phyloP scores from a whole-genome alignment of 768 basidiomycete genomes.

The Leccinellum albellum region DNA sequence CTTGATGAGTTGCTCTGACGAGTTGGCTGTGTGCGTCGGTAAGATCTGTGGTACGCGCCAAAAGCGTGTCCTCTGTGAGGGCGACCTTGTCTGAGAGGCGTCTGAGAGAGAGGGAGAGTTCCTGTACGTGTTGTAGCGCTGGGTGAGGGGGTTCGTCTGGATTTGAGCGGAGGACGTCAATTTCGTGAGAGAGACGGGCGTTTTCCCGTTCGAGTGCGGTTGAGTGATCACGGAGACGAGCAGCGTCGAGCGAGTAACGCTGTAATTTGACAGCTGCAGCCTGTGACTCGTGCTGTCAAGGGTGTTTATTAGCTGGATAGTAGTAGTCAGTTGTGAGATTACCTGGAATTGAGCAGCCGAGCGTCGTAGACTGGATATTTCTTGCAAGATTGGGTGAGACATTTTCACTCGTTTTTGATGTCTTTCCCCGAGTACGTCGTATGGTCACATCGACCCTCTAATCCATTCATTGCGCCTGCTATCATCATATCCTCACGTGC shows the following conservation, averaged over 20 bases:
- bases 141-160: constrained; percentile 43
- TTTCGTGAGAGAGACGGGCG: constrained; percentile 49
- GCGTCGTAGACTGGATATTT: constrained; percentile 44
- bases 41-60: constrained; percentile 47
- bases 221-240: constrained; percentile 23
- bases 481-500: constrained; percentile 68
- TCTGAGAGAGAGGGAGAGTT: constrained; percentile 67
- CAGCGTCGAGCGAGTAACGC: constrained; percentile 51
- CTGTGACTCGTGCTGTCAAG: constrained; percentile 51
- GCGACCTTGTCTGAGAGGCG: constrained; percentile 66
- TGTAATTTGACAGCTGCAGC: constrained; percentile 64
- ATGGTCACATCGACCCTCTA: constrained; percentile 67
- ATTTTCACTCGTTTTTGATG: not conserved
- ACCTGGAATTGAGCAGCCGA: constrained; percentile 51
- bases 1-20: constrained; percentile 37
- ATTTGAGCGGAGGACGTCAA: constrained; percentile 50
- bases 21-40: constrained; percentile 42
- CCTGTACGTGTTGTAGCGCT: constrained; percentile 37
- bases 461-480: constrained; percentile 62
- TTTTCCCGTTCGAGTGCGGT: constrained; percentile 55
- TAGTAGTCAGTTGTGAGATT: too few species aligned
- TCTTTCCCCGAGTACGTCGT: constrained; percentile 47
- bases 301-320: rapidly evolving
- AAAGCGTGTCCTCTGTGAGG: constrained; percentile 53
- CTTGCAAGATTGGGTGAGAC: constrained; percentile 40